Evolutionary conservation across 176 grass and related monocot species (phyloP), one percentile per base, ranked within the genome.

Genomic region (Alloteropsis semialata): DNA sequence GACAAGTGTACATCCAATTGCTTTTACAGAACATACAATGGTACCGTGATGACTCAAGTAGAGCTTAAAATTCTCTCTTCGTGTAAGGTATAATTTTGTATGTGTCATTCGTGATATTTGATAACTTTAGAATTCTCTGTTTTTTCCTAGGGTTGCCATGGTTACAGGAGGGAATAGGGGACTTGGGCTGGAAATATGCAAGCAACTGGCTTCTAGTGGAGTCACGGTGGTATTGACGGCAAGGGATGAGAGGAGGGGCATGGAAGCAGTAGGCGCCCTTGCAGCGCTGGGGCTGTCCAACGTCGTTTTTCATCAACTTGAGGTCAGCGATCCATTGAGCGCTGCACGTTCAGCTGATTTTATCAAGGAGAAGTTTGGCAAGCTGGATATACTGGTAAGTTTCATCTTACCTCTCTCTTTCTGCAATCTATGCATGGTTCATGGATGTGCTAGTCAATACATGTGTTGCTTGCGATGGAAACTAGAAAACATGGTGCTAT

Each of bases 121-220:
- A 42, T 45, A 69, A 69, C 43, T 11, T 7, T 2, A 15, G 25
- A 28, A 59, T 28, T 44, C 48, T 15, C 16, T 39, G 39, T 49
- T 30, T 28, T 22, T 21, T 16, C 49, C 49, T 79, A 93, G 88
- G 66, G 72, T 93, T 74, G 91, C 88, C 6, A 15, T 93, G 55
- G 91, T 93, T 19, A 90, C 91, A 5, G 91, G 91, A 5, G 87
- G 29, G 2, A 90, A 84, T 45, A 90, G 58, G 74, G 91, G 91
- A 10, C 74, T 93, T 17, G 91, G 85, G 10, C 18, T 93, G 8
- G 91, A 88, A 38, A 88, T 86, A 72, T 93, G 91, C 65, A 69
- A 21, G 43, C 88, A 90, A 51, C 59, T 93, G 16, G 59, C 69
- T 33, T 76, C 82, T 21, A 66, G 64, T 19, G 85, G 85, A 18